These are phyloP conservation scores for Colletotrichum somersetense DNA, from an alignment of 2,329 filamentous ascomycete genomes.

Conservation along the genomic window DNA sequence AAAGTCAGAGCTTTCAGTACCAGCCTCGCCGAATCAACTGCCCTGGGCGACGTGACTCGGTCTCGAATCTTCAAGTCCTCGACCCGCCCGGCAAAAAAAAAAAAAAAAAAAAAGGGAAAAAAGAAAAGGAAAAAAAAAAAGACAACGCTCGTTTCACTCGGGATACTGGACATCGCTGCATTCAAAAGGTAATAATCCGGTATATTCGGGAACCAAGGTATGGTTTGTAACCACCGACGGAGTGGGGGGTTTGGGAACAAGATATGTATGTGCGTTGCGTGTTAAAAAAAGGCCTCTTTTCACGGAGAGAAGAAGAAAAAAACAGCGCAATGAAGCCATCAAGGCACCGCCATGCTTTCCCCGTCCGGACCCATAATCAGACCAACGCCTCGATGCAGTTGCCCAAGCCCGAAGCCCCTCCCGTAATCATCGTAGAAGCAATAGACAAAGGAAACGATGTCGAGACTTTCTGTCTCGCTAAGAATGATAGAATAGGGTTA, in stretches of 20 bases:
- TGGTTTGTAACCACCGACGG: conserved; percentile 18
- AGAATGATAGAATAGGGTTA: conserved; percentile 40
- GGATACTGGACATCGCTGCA: neutral
- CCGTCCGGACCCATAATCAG: conserved; percentile 38
- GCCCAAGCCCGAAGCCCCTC: conserved; percentile 32
- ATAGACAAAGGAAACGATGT: conserved; percentile 33
- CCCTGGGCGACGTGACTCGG: neutral
- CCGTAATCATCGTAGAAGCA: conserved; percentile 32
- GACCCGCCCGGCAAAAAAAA: too few species aligned
- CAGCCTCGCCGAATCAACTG: too few species aligned
- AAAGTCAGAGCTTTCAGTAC: too few species aligned
- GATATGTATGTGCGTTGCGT: conserved; percentile 15
- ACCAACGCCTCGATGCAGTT: conserved; percentile 37
- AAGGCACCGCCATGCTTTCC: conserved; percentile 36
- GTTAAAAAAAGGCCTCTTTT: conserved; percentile 18
- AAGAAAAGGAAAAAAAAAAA: too few species aligned
- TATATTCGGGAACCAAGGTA: conserved; percentile 36
- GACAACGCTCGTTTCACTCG: neutral
- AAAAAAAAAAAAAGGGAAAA: too few species aligned
- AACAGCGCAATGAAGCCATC: conserved; percentile 31
- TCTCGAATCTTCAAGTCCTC: neutral
- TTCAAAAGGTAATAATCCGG: conserved; percentile 29
- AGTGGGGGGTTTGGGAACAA: conserved; percentile 27
- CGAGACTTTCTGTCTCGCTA: conserved; percentile 16
- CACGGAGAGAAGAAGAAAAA: neutral